Conservation (phyloP, 1,139 yeast genomes). For the Candida dubliniensis region DNA sequence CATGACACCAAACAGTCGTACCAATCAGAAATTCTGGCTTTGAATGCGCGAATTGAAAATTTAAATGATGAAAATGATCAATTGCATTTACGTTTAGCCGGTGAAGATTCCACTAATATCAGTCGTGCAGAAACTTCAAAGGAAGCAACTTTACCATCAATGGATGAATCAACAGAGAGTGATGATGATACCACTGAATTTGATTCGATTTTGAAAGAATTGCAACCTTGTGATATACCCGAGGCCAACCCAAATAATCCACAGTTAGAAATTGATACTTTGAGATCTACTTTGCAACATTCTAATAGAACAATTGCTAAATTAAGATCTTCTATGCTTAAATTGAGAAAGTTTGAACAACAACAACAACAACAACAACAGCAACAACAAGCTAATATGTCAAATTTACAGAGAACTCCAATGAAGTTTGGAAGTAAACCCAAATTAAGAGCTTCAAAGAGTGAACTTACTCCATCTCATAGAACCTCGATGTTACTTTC, state of each 20-base stretch:
- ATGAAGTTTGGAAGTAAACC: slow-evolving; percentile 10
- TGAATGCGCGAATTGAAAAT: slow-evolving; percentile 51
- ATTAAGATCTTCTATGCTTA: slow-evolving; percentile 51
- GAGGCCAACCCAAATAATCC: slow-evolving; percentile 47
- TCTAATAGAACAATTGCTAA: slow-evolving; percentile 62
- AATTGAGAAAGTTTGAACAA: slow-evolving; percentile 28
- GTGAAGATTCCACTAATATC: slow-evolving; percentile 3
- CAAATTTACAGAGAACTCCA: slow-evolving; percentile 10
- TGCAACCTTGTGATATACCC: slow-evolving; percentile 29
- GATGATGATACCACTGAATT: slow-evolving; percentile 34
- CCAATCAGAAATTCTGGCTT: slow-evolving; percentile 42
- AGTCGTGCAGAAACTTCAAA: slow-evolving; percentile 9
- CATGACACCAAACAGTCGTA: slow-evolving; percentile 33
- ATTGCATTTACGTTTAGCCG: slow-evolving; percentile 42
- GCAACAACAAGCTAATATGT: slow-evolving; percentile 12
- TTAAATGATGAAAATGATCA: slow-evolving; percentile 66
- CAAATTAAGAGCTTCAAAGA: slow-evolving; percentile 13
- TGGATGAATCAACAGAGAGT: slow-evolving; percentile 14
- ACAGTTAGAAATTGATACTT: slow-evolving; percentile 65
- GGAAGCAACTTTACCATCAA: slow-evolving; percentile 12
- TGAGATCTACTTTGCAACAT: slow-evolving; percentile 63
- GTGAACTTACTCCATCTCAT: slow-evolving; percentile 23
- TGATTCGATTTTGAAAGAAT: slow-evolving; percentile 35
- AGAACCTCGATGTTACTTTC: slow-evolving; percentile 28
- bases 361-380: slow-evolving; percentile 9